These are phyloP conservation scores for Panicum virgatum DNA, from an alignment of 202 grass and related monocot genomes.

Conservation along the genomic window DNA sequence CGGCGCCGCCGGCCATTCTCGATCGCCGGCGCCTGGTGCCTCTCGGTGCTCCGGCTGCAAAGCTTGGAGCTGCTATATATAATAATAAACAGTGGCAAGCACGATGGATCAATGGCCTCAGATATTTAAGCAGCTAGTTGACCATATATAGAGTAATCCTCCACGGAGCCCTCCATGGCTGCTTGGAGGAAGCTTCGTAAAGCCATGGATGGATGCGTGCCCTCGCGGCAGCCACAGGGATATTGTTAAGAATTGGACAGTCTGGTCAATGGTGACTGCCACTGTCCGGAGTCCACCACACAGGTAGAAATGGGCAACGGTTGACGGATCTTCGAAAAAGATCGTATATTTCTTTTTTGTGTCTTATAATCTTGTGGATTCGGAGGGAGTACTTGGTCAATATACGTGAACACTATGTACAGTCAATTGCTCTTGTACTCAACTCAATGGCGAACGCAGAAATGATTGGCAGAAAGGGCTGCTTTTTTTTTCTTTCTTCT, in stretches of 20 bases:
- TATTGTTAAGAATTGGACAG: background rate
- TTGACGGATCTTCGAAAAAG: background rate
- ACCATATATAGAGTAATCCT: no score
- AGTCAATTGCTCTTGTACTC: no score
- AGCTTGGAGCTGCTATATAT: background rate
- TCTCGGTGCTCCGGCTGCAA: background rate
- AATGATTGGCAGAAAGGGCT: no score
- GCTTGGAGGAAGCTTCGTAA: background rate
- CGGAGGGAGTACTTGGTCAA: no score
- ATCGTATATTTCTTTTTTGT: background rate
- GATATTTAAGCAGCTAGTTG: no score
- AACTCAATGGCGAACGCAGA: no score
- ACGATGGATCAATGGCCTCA: background rate
- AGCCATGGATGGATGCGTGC: background rate
- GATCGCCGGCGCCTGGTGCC: no score
- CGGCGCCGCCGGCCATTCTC: background rate
- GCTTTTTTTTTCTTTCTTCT: no score
- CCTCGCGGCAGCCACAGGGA: background rate
- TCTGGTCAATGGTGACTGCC: background rate
- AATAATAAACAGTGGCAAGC: background rate
- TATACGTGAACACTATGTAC: no score
- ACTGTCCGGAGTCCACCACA: no score
- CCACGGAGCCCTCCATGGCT: background rate
- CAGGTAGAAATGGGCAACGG: background rate
- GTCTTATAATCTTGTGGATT: background rate